Percentiles rank a stretch among this genome's conserved stretches.
phyloP scores from a whole-genome alignment of 2,329 filamentous ascomycete genomes.

The Epichloe festucae region DNA sequence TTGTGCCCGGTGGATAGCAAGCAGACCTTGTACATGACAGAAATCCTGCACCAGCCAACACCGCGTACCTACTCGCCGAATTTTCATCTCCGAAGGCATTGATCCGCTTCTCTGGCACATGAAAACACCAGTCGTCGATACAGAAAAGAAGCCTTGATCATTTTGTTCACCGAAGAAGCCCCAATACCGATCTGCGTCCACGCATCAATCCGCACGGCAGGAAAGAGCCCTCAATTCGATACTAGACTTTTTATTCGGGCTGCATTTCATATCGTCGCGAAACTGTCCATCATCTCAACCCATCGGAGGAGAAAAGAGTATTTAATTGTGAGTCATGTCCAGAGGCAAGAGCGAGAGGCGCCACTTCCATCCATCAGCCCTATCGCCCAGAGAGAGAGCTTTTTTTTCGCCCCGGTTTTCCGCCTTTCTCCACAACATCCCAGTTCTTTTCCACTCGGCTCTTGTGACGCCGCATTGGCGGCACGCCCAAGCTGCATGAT shows the following conservation, averaged over 20 bases:
- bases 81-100: not conserved
- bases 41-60: not conserved
- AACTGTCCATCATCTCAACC: not conserved
- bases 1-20: not conserved
- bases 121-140: not conserved
- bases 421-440: conserved; percentile 1
- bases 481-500: not conserved
- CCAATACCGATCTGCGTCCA: not conserved
- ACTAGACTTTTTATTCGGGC: not conserved
- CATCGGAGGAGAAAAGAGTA: not conserved
- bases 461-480: not conserved
- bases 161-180: not conserved
- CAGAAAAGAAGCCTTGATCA: not conserved
- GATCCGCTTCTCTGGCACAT: not conserved
- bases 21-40: not conserved
- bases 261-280: not conserved
- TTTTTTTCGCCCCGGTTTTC: not conserved
- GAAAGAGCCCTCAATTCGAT: not conserved
- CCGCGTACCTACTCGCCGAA: not conserved
- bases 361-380: not conserved
- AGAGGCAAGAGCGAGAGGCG: not conserved
- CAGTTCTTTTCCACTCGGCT: not conserved
- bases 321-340: not conserved
- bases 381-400: not conserved
- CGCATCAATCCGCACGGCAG: not conserved